Base-by-base conservation (phyloP, 1,139 yeast genomes). In the Citeromyces hawaiiensis region DNA sequence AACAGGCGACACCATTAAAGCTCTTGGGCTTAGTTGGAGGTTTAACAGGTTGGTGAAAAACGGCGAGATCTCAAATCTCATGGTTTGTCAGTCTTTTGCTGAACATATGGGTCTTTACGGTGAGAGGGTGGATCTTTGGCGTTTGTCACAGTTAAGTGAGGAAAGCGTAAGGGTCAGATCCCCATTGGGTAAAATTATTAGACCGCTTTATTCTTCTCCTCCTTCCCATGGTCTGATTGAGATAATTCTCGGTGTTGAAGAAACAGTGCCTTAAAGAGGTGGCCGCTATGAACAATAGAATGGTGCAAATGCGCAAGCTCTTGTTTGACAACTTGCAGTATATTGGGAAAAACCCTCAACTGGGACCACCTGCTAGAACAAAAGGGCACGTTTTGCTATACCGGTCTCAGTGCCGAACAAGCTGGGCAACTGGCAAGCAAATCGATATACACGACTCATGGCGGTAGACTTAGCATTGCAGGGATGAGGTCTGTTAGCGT, bases 21-120 rank as follows among this genome's bases (percentile, higher is more conserved):
- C 72, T 53, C 66, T 72, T 50, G 64, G 60, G 21, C 60, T 69
- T 46, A 59, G 72, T 48, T 64, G 72, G 54, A 68, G 66, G 55
- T 60, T 72, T 55, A 68, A 68, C 55, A 62, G 63, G 46, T 63
- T 67, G 53, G 73, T 69, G 14, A 68, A 57, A 32, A 59, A 59
- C 40, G 71, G 70, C 43, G 60, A 63, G 49, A 55, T 72, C 43
- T 36, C 47, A 13, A 53, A 52, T 43, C 51, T 49, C 36, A 70
- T 83, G 40, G 66, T 85, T 44, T 83, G 94, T 58, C 96, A 86
- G 64, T 86, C 96, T 2, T 88, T 88, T 63, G 94, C 97, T 48
- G 91, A 88, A 64, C 88, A 88, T 67, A 83, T 91, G 91, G 98
- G 98, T 29, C 72, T 88, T 44, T 87, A 91, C 60, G 95, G 96